Conservation (phyloP, 805 yeast genomes). For the Kregervanrija delftensis region DNA sequence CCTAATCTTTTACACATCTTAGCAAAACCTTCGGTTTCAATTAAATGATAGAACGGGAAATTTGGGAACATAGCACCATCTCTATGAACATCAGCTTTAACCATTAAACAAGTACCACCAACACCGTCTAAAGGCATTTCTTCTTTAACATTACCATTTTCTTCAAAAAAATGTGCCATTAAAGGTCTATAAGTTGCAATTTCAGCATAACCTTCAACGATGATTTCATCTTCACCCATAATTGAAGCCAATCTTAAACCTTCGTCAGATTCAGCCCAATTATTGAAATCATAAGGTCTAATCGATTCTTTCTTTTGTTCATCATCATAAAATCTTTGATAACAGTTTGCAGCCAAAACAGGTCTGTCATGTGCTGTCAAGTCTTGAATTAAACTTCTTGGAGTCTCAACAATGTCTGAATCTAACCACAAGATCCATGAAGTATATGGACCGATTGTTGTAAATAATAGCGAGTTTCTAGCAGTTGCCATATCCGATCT, state of each 20-base stretch:
- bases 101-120: conserved; percentile 95
- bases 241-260: conserved; percentile 68
- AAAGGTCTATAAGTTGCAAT: conserved; percentile 90
- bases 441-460: conserved; percentile 82
- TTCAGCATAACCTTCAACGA: conserved; percentile 92
- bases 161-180: conserved; percentile 83
- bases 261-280: conserved; percentile 84
- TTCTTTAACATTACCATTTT: conserved; percentile 50
- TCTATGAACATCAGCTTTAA: conserved; percentile 95
- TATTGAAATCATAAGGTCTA: conserved; percentile 92
- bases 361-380: conserved; percentile 80
- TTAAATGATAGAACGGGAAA: conserved; percentile 93
- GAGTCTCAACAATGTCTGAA: conserved; percentile 89
- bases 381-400: conserved; percentile 77
- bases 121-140: conserved; percentile 93
- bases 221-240: conserved; percentile 81
- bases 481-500: conserved; percentile 91
- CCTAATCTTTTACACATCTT: conserved; percentile 94
- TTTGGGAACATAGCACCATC: conserved; percentile 99
- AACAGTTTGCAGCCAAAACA: conserved; percentile 87
- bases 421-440: conserved; percentile 97
- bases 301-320: conserved; percentile 45
- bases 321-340: conserved; percentile 69
- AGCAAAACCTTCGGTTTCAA: conserved; percentile 98
- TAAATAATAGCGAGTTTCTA: conserved; percentile 82